Base-by-base conservation (phyloP, 805 yeast genomes). In the Saccharomycopsis sp. region DNA sequence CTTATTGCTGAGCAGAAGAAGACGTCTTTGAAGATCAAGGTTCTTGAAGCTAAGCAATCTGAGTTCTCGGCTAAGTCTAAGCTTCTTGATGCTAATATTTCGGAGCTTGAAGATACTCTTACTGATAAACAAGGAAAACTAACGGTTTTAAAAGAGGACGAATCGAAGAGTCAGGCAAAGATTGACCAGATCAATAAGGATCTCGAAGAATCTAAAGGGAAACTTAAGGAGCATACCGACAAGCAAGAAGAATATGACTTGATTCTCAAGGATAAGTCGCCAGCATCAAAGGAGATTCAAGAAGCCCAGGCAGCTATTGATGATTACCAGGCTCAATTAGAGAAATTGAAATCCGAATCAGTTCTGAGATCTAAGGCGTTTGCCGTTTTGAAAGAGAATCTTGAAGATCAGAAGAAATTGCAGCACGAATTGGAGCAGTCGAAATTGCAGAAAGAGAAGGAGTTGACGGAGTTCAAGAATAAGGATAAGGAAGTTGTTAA, bases 1-100 rank as follows among this genome's bases (percentile, higher is more conserved):
- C 41, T 61, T 35, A 52, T 41, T 44, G 38, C 53, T 14, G 51
- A 61, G 3, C 63, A 61, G 47, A 61, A 61, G 62, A 56, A 58
- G 38, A 29, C 58, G 29, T 25, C 51, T 22, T 52, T 58, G 22
- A 25, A 47, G 17, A 58, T 61, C 44, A 54, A 58, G 25, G 52
- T 56, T 34, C n/a, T 56, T 14, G 62, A 61, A 53, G 50, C 63
- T 2, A 50, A 58, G 47, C 56, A 41, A n/a, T 15, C 62, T 2
- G 62, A 59, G 9, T 56, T 52, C 29, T 53, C 54, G 44, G 34
- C 54, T 17, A 59, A 58, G 53, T 54, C 56, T 14, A 57, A 58
- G 29, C 34, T 61, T 24, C 25, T 56, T 3, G 42, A 53, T 35
- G 17, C 47, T 17, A 57, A 61, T n/a, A 58, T 59, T 41, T 57